Evolutionary conservation across 768 basidiomycete genomes (phyloP).

Genomic region (Podaxis sp.): DNA sequence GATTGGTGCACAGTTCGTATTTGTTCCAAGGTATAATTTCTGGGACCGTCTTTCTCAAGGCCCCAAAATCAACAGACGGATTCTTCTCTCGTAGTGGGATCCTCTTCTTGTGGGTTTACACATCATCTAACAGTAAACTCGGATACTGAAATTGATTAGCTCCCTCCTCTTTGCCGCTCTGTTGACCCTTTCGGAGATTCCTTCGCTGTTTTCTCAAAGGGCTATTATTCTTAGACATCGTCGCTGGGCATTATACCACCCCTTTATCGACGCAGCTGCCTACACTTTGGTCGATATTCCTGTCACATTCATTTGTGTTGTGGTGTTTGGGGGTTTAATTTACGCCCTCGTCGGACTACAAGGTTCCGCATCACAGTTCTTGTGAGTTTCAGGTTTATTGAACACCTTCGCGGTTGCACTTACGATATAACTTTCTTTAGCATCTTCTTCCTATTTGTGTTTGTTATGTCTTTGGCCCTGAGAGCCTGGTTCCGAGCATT

Average conservation of each 20-base stretch:
- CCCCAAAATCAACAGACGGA: slow-evolving; percentile 53
- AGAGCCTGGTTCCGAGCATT: slow-evolving; percentile 75
- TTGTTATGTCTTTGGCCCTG: slow-evolving; percentile 61
- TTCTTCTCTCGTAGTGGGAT: slow-evolving; percentile 79
- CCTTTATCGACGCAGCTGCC: slow-evolving; percentile 41
- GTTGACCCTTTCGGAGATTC: slow-evolving; percentile 63
- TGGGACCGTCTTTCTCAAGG: slow-evolving; percentile 64
- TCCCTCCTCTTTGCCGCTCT: slow-evolving; percentile 59
- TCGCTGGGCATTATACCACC: slow-evolving; percentile 57
- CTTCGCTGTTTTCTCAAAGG: slow-evolving; percentile 58
- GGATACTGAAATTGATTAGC: too few species aligned
- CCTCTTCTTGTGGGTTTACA: slow-evolving; percentile 64
- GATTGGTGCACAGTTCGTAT: slow-evolving; percentile 40
- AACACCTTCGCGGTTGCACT: slow-evolving; percentile 3
- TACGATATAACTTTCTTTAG: slow-evolving; percentile 29
- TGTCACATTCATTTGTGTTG: slow-evolving; percentile 45
- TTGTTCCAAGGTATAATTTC: slow-evolving; percentile 50
- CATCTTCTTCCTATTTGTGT: slow-evolving; percentile 57
- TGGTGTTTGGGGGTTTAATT: slow-evolving; percentile 47
- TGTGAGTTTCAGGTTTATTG: slow-evolving; percentile 40
- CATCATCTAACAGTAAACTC: slow-evolving; percentile 29
- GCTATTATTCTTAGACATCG: slow-evolving; percentile 59
- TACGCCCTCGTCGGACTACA: slow-evolving; percentile 69
- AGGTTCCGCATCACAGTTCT: slow-evolving; percentile 53
- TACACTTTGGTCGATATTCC: slow-evolving; percentile 63